These are phyloP conservation scores for Chrysoporthe austroafricana DNA, from an alignment of 2,329 filamentous ascomycete genomes.

Conservation along the genomic window DNA sequence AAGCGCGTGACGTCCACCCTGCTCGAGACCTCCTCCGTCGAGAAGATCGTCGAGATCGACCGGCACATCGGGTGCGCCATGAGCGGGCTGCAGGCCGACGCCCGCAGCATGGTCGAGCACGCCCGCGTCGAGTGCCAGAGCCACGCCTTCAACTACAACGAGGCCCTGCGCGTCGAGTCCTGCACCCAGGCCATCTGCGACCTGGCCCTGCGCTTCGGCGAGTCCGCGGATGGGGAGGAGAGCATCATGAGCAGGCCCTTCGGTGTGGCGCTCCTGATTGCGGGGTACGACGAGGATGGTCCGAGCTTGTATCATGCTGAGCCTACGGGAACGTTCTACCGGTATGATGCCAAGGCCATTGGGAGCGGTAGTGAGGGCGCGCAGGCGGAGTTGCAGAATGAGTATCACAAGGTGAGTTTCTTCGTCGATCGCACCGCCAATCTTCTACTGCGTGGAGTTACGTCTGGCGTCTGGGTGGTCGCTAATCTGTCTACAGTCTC, in stretches of 20 bases:
- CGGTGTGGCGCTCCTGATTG: conserved; percentile 94
- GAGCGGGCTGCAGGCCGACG: conserved; percentile 96
- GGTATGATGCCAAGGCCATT: conserved; percentile 98
- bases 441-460: not conserved
- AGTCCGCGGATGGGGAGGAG: conserved; percentile 96
- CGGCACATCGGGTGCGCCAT: conserved; percentile 98
- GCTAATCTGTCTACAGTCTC: conserved; percentile 57
- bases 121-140: conserved; percentile 96
- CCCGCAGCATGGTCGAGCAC: conserved; percentile 97
- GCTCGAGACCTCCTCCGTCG: conserved; percentile 95
- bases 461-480: not conserved
- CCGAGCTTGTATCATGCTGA: conserved; percentile 97
- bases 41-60: conserved; percentile 99
- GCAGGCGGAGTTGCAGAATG: conserved; percentile 96
- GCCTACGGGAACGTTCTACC: conserved; percentile 97
- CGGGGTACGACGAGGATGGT: conserved; percentile 95
- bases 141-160: conserved; percentile 97
- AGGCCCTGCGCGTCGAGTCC: conserved; percentile 92
- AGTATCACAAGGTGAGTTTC: conserved; percentile 81
- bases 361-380: conserved; percentile 96
- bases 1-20: conserved; percentile 98
- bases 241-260: conserved; percentile 98
- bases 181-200: conserved; percentile 99
- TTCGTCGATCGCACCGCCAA: not conserved
- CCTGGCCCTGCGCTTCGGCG: conserved; percentile 91